Percentiles rank a stretch among this genome's conserved stretches.
These are phyloP conservation scores for Juncus inflexus DNA, from an alignment of 176 grass and related monocot species.

Conservation along the genomic window DNA sequence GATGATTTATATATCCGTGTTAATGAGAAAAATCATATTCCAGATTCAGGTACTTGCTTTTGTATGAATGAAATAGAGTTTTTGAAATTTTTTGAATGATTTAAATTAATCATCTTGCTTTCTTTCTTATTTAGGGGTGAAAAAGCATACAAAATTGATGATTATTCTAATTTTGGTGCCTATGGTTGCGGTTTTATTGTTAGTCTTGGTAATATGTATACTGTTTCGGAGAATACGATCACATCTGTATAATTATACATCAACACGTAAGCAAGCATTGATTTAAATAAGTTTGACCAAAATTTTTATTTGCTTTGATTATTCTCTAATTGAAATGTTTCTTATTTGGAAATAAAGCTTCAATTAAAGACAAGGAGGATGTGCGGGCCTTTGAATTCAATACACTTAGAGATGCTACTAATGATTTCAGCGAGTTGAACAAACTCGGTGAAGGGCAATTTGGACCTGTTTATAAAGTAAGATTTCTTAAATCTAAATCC, in stretches of 20 bases:
- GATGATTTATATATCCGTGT: conserved; percentile 16
- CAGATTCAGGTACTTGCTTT: background rate
- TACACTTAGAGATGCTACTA: background rate
- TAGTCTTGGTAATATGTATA: background rate
- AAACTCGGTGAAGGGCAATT: conserved; percentile 9
- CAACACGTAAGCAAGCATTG: too few relatives aligned
- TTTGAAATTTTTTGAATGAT: background rate
- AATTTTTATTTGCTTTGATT: background rate
- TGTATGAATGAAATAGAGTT: background rate
- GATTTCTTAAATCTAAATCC: background rate
- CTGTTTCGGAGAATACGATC: background rate
- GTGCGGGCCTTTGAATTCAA: background rate
- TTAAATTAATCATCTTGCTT: background rate
- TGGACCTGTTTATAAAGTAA: conserved; percentile 21
- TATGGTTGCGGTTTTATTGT: background rate
- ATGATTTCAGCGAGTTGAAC: background rate
- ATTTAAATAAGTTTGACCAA: too few relatives aligned
- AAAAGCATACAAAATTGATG: too few relatives aligned
- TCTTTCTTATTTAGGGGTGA: too few relatives aligned
- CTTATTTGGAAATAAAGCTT: background rate
- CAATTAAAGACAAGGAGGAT: background rate
- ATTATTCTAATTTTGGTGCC: too few relatives aligned
- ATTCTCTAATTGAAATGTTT: background rate
- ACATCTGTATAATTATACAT: too few relatives aligned
- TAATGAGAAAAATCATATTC: background rate